Evolutionary conservation across 1,284 basidiomycete species (phyloP), one percentile per base, ranked within the genome.

Genomic region (Apiotrichum porosum): DNA sequence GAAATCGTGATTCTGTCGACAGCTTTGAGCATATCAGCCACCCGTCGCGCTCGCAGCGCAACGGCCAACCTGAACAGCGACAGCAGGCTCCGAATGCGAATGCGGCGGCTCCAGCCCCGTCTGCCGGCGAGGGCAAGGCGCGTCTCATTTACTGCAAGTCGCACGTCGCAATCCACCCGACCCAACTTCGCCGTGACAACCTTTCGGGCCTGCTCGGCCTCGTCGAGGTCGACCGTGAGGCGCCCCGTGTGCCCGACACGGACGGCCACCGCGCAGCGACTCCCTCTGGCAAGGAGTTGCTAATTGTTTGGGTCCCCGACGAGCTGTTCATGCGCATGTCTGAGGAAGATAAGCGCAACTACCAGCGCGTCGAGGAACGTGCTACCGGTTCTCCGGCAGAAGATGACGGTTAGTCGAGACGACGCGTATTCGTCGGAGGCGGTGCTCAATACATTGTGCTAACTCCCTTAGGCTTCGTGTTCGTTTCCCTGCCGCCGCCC

Each of bases 161-260:
- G 33, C 92, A 92, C 68, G 90, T 93, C 34, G 91, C 92, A 63
- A 84, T 95, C 37, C 91, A 97, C 63, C 93, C 94, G 0, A 94
- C 91, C 0, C 83, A 87, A 3, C 93, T 92, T 66, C 79, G 85
- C 3, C 80, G 85, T 60, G 93, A 97, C 73, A 95, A 97, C 70
- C 87, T 97, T 24, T 82, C 90, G 4, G 94, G 94, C 4, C 95
- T 93, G 68, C 81, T 91, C 6, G 83, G 85, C 13, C 79, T 97
- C 49, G 90, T 95, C 14, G 89, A 74, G 49, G 64, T 69, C 0
- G 60, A 65, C 86, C 74, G 38, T 9, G 44, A 51, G 5, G 46
- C 46, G 17, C 49, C 53, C 1, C 49, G 31, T 13, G 42, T 42
- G 9, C 53, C 53, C 0, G 43, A 51, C 5, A 30, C 44, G 0